These are phyloP conservation scores for Ceratobasidium sp. DNA, from an alignment of 1,284 basidiomycete genomes.

Conservation along the genomic window DNA sequence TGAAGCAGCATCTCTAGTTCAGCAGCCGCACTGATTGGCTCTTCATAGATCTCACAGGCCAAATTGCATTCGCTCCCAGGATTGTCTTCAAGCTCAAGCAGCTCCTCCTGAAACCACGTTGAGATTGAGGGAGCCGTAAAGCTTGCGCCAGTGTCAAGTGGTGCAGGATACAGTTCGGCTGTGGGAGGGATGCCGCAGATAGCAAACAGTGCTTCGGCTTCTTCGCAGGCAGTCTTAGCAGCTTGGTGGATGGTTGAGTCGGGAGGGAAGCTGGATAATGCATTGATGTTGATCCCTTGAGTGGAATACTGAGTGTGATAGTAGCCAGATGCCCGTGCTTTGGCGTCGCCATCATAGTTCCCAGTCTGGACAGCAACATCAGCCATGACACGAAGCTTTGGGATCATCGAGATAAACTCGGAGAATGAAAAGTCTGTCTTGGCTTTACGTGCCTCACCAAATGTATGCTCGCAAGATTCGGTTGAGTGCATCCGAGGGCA, in stretches of 20 bases:
- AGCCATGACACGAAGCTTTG: slow-evolving; percentile 46
- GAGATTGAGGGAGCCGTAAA: background rate
- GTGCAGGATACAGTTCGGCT: background rate
- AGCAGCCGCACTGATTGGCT: background rate
- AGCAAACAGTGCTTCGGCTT: slow-evolving; percentile 13
- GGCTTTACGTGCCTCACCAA: slow-evolving; percentile 52
- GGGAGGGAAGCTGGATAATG: background rate
- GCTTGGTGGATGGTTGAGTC: background rate
- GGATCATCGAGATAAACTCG: slow-evolving; percentile 54
- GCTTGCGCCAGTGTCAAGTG: background rate
- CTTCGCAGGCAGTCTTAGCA: slow-evolving; percentile 37
- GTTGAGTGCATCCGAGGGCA: slow-evolving; percentile 57
- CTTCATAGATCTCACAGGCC: background rate
- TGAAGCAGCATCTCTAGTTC: background rate
- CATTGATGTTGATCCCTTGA: background rate
- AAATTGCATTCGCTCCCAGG: background rate
- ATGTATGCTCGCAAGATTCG: slow-evolving; percentile 56
- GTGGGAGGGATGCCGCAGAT: background rate
- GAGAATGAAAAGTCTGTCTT: slow-evolving; percentile 56
- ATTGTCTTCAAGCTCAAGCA: background rate
- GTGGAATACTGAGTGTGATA: background rate
- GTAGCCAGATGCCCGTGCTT: slow-evolving; percentile 14
- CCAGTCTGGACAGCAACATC: background rate
- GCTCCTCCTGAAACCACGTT: background rate
- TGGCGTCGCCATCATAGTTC: background rate